A percentile compares a stretch with the other conserved stretches of the same genome.
phyloP scores from a whole-genome alignment of 73 alveolate species.

The Uronychia setigera region DNA sequence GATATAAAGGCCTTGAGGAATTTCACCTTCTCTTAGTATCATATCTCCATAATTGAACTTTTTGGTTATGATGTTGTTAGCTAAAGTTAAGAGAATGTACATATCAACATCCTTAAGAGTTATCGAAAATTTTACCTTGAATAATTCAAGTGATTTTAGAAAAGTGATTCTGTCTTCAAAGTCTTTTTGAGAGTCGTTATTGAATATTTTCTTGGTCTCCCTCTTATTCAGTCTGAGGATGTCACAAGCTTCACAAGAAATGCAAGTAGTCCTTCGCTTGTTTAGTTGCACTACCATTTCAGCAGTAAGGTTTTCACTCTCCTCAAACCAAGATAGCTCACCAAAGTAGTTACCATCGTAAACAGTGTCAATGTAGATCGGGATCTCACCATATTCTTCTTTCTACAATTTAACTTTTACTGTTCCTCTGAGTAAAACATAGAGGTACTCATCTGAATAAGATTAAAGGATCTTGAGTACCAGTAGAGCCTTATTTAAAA shows the following conservation, averaged over 20 bases:
- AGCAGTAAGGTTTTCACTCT: conserved; percentile 18
- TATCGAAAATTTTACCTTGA: conserved; percentile 11
- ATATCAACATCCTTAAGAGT: conserved; percentile 30
- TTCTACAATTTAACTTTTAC: conserved; percentile 22
- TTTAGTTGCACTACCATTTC: conserved; percentile 27
- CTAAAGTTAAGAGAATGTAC: conserved; percentile 54
- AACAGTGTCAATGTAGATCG: conserved; percentile 20
- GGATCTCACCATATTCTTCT: conserved; percentile 35
- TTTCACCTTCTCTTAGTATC: conserved; percentile 55
- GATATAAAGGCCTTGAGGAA: conserved; percentile 52
- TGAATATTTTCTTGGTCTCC: conserved; percentile 15
- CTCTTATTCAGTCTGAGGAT: conserved; percentile 33
- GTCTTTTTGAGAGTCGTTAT: conserved; percentile 17
- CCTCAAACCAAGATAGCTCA: conserved; percentile 31
- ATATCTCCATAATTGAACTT: conserved; percentile 50
- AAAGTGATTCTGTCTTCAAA: conserved; percentile 48
- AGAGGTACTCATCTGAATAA: conserved; percentile 6
- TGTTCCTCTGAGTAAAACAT: conserved; percentile 38
- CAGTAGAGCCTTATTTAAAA: neutral
- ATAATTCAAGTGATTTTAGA: conserved; percentile 35
- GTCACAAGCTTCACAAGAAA: conserved; percentile 22
- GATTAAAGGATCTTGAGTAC: neutral
- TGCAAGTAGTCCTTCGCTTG: conserved; percentile 25
- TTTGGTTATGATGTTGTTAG: conserved; percentile 36
- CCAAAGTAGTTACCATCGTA: conserved; percentile 57